Percentiles rank a stretch among this genome's conserved stretches.
These are phyloP conservation scores for Penicillium macrosclerotiorum DNA, from an alignment of 495 filamentous ascomycete species.

Conservation along the genomic window DNA sequence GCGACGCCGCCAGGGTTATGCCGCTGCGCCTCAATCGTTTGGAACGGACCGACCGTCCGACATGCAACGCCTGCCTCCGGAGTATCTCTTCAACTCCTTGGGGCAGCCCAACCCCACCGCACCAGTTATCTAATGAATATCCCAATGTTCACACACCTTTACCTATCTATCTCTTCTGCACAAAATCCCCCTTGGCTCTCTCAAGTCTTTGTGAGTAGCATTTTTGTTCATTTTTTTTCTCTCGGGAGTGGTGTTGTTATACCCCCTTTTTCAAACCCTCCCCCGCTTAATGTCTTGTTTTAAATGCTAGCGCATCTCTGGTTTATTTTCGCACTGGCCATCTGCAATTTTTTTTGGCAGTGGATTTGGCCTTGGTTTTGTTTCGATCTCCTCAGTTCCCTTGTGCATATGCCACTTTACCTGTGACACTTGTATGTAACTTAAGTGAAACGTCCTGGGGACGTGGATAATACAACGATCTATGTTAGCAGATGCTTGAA, in stretches of 20 bases:
- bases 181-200: constrained; percentile 20
- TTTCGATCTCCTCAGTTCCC: constrained; percentile 4
- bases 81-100: constrained; percentile 67
- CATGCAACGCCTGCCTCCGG: constrained; percentile 77
- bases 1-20: constrained; percentile 82
- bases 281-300: constrained; percentile 30
- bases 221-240: constrained; percentile 21
- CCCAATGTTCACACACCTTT: not conserved
- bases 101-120: constrained; percentile 38
- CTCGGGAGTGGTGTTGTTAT: constrained; percentile 30
- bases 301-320: constrained; percentile 13
- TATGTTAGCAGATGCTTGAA: not conserved
- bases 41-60: constrained; percentile 68
- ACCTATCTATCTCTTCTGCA: constrained; percentile 4
- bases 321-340: constrained; percentile 16
- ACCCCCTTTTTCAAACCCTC: constrained; percentile 26
- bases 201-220: constrained; percentile 27
- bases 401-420: constrained; percentile 16
- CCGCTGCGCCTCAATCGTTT: constrained; percentile 71
- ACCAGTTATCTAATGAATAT: constrained; percentile 35
- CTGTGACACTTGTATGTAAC: constrained; percentile 17
- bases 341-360: constrained; percentile 10
- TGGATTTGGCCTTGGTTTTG: not conserved
- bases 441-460: constrained; percentile 19
- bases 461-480: constrained; percentile 21